Evolutionary conservation across 78 protist species (phyloP).

Genomic region (Dictyostelium firmibasis): DNA sequence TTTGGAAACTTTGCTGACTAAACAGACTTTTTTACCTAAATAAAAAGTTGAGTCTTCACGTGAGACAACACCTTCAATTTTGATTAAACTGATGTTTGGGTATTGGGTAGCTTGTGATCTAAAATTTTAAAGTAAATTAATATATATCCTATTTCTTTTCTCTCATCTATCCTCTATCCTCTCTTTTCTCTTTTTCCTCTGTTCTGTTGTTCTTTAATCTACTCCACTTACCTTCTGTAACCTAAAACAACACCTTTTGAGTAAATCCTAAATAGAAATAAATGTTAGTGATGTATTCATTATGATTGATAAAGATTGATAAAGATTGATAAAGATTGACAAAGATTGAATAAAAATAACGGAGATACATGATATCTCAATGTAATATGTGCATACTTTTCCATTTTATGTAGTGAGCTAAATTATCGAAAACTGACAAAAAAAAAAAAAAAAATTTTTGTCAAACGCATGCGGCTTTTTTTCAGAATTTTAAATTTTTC

Average conservation of each 20-base stretch:
- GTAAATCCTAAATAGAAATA: slow-evolving; percentile 60
- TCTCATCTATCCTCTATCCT: neutral
- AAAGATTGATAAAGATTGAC: neutral
- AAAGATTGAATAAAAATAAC: neutral
- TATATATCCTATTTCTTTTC: neutral
- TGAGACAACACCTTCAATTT: slow-evolving; percentile 90
- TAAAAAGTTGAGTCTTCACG: slow-evolving; percentile 89
- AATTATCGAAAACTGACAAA: neutral
- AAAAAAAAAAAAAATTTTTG: no score
- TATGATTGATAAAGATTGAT: neutral
- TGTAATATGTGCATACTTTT: neutral
- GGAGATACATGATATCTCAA: neutral
- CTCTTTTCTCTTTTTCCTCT: no score
- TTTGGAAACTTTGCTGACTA: slow-evolving; percentile 86
- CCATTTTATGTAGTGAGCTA: slow-evolving; percentile 1
- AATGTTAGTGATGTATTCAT: neutral
- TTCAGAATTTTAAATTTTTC: neutral
- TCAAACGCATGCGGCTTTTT: neutral
- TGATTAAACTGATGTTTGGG: slow-evolving; percentile 89
- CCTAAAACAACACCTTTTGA: slow-evolving; percentile 84
- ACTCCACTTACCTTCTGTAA: slow-evolving; percentile 72
- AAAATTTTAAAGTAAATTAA: neutral
- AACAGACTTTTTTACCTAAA: slow-evolving; percentile 94
- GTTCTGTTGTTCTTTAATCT: neutral
- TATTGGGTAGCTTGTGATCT: slow-evolving; percentile 89